A percentile compares a stretch with the other conserved stretches of the same genome.
Evolutionary conservation across 768 basidiomycete species (phyloP).

Genomic region (Saitozyma podzolica): DNA sequence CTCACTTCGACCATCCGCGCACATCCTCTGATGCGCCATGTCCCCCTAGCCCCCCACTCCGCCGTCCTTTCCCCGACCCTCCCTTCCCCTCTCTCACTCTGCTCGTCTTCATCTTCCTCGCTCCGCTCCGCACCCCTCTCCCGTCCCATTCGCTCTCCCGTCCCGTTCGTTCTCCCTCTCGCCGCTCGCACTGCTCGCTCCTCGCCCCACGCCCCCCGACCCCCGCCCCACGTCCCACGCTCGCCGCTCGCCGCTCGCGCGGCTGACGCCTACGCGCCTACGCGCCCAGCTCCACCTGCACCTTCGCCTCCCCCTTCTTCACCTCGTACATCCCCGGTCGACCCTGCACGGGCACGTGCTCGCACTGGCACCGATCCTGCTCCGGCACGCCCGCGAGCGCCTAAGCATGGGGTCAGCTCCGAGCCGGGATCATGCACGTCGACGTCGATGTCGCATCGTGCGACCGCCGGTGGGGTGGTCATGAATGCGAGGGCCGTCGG

Average conservation of each 20-base stretch:
- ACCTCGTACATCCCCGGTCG: conserved; percentile 43
- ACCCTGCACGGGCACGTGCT: conserved; percentile 39
- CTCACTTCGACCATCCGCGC: too few relatives aligned
- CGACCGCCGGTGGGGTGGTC: neutral
- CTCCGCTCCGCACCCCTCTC: neutral
- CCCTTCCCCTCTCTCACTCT: too few relatives aligned
- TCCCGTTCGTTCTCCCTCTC: neutral
- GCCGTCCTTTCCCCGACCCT: too few relatives aligned
- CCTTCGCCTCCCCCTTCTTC: conserved; percentile 18
- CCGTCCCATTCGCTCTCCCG: neutral
- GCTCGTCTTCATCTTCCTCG: neutral
- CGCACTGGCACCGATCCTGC: conserved; percentile 44
- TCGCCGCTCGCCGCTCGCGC: too few relatives aligned
- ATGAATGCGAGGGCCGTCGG: conserved; percentile 6
- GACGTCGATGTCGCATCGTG: too few relatives aligned
- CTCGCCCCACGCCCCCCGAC: too few relatives aligned
- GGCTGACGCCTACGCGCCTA: too few relatives aligned
- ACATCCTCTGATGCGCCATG: too few relatives aligned
- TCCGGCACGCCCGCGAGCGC: conserved; percentile 46
- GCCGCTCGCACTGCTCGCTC: too few relatives aligned
- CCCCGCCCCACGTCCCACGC: too few relatives aligned
- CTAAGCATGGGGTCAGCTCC: conserved; percentile 12
- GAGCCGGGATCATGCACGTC: neutral
- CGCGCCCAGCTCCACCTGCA: neutral
- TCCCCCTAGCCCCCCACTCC: too few relatives aligned